A percentile compares a stretch with the other conserved stretches of the same genome.
These are phyloP conservation scores for Bruguiera hainesii DNA, from an alignment of 441 rosid genomes.

Conservation along the genomic window DNA sequence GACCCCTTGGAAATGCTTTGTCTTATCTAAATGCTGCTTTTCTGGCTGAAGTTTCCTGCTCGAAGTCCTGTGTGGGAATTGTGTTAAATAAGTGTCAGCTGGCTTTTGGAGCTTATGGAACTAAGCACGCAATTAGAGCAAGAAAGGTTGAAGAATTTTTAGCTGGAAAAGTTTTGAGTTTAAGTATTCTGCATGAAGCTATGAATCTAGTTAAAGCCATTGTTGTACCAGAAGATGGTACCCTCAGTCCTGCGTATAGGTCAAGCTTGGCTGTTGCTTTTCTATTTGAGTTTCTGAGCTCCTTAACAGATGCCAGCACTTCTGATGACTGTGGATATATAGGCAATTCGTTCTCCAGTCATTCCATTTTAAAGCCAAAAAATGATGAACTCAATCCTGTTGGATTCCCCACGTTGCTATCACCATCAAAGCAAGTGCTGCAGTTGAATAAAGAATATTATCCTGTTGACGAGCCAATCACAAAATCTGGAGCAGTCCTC, in stretches of 20 bases:
- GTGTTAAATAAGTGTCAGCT: slow-evolving; percentile 45
- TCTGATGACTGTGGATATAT: slow-evolving; percentile 23
- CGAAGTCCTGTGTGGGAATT: slow-evolving; percentile 30
- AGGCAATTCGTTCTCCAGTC: slow-evolving; percentile 13
- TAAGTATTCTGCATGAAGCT: slow-evolving; percentile 53
- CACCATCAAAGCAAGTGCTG: slow-evolving; percentile 62
- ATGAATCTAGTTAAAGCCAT: slow-evolving; percentile 46
- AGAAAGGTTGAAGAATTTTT: slow-evolving; percentile 58
- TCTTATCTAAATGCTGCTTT: slow-evolving; percentile 82
- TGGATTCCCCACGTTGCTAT: slow-evolving; percentile 42
- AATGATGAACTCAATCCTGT: slow-evolving; percentile 11
- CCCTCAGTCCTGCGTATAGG: slow-evolving; percentile 46
- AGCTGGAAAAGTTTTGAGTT: slow-evolving; percentile 44
- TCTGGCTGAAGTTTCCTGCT: slow-evolving; percentile 54
- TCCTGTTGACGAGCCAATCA: slow-evolving; percentile 72
- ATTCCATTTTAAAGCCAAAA: slow-evolving; percentile 23
- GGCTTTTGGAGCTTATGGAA: slow-evolving; percentile 84
- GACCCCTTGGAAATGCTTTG: slow-evolving; percentile 77
- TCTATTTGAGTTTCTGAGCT: slow-evolving; percentile 59
- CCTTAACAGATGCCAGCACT: slow-evolving; percentile 29
- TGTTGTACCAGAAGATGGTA: slow-evolving; percentile 56
- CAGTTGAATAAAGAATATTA: slow-evolving; percentile 40
- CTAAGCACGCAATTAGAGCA: slow-evolving; percentile 67
- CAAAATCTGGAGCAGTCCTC: slow-evolving; percentile 63
- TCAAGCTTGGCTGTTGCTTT: slow-evolving; percentile 80